These are phyloP conservation scores for Mucuna pruriens DNA, from an alignment of 306 rosid genomes.

Conservation along the genomic window DNA sequence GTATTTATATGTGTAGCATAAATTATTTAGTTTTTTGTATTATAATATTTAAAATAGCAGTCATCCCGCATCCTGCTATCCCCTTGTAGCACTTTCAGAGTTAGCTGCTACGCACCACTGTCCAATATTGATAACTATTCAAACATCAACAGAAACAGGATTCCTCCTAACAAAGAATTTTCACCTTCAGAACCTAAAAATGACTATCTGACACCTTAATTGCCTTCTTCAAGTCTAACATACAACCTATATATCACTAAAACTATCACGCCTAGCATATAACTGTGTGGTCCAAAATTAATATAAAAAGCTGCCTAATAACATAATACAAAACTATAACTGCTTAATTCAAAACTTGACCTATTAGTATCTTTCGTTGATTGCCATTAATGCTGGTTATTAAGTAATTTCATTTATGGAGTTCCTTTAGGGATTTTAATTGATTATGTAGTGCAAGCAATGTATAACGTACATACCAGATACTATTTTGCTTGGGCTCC, in stretches of 20 bases:
- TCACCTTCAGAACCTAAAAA: neutral
- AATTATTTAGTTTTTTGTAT: neutral
- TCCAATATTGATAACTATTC: neutral
- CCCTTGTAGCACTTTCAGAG: neutral
- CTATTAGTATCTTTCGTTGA: neutral
- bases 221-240: neutral
- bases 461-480: neutral
- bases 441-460: neutral
- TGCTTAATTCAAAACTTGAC: neutral
- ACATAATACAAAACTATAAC: neutral
- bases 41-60: neutral
- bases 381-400: neutral
- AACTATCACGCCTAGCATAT: neutral
- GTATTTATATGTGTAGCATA: neutral
- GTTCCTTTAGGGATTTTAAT: neutral
- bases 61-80: too few species aligned
- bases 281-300: neutral
- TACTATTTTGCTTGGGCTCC: neutral
- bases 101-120: neutral
- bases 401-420: conserved; percentile 1
- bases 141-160: neutral
- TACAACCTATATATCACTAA: neutral
- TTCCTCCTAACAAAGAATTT: neutral
- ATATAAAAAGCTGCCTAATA: neutral
- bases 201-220: neutral